Conservation (phyloP, 169 alveolate genomes). For the Plasmodium coatneyi region DNA sequence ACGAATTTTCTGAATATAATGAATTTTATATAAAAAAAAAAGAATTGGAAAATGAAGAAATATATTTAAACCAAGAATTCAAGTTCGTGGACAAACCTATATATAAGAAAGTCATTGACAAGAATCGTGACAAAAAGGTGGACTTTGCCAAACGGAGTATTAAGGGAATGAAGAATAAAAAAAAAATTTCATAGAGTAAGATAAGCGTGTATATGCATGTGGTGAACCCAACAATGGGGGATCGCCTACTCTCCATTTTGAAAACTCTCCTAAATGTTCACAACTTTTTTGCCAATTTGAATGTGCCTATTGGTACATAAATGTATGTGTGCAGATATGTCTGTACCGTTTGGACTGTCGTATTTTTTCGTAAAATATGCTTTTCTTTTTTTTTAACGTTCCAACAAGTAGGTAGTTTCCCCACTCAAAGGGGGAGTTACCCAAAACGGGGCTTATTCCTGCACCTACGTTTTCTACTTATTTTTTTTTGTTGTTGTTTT, state of each 20-base stretch:
- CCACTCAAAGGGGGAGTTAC: background rate
- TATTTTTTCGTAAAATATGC: background rate
- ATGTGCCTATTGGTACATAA: constrained; percentile 8
- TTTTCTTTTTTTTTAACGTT: background rate
- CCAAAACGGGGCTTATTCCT: background rate
- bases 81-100: constrained; percentile 62
- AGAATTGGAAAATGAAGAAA: constrained; percentile 56
- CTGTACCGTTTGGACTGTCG: background rate
- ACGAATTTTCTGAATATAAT: constrained; percentile 53
- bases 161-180: constrained; percentile 36
- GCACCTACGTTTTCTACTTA: background rate
- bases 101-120: constrained; percentile 55
- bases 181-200: constrained; percentile 18
- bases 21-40: constrained; percentile 70
- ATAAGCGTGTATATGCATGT: background rate
- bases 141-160: constrained; percentile 53
- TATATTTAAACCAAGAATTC: constrained; percentile 68
- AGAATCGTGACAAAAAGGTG: constrained; percentile 51
- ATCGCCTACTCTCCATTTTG: background rate
- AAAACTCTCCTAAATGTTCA: background rate
- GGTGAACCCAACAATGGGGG: background rate
- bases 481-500: background rate
- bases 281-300: background rate
- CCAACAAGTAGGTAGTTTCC: background rate
- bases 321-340: constrained; percentile 1